Percentiles rank a stretch among this genome's conserved stretches.
These are phyloP conservation scores for Talinum fruticosum DNA, from an alignment of 148 eudicot species.

Conservation along the genomic window DNA sequence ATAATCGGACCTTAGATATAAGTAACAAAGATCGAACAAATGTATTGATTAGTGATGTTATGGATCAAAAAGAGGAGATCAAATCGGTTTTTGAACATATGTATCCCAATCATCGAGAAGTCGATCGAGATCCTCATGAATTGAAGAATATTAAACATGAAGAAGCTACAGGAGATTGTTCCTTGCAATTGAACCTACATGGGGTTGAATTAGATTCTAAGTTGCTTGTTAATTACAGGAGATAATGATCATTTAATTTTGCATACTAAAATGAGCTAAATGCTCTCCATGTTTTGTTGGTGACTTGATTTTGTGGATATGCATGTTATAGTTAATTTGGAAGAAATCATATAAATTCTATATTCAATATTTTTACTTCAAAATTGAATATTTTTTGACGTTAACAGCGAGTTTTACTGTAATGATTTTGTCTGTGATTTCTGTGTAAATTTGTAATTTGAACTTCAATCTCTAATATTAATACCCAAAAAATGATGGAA, in stretches of 20 bases:
- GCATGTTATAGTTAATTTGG: too few species aligned
- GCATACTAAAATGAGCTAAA: background rate
- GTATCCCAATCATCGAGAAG: background rate
- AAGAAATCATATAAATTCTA: too few species aligned
- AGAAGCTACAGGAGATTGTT: constrained; percentile 20
- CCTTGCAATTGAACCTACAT: constrained; percentile 28
- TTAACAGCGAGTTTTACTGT: too few species aligned
- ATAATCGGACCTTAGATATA: background rate
- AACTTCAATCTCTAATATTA: too few species aligned
- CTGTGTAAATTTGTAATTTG: too few species aligned
- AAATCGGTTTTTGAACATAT: constrained; percentile 20
- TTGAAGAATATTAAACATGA: constrained; percentile 25
- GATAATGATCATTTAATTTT: background rate
- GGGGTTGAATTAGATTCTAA: constrained; percentile 22
- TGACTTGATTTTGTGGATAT: too few species aligned
- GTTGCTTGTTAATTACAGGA: constrained; percentile 19
- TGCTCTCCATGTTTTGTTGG: background rate
- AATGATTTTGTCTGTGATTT: too few species aligned
- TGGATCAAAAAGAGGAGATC: constrained; percentile 4
- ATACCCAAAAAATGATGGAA: too few species aligned
- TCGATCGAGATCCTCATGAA: background rate
- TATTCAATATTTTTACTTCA: too few species aligned
- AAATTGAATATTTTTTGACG: too few species aligned
- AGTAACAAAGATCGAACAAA: background rate
- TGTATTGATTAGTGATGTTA: background rate